These are phyloP conservation scores for Trametes maxima DNA, from an alignment of 768 basidiomycete genomes.

Conservation along the genomic window DNA sequence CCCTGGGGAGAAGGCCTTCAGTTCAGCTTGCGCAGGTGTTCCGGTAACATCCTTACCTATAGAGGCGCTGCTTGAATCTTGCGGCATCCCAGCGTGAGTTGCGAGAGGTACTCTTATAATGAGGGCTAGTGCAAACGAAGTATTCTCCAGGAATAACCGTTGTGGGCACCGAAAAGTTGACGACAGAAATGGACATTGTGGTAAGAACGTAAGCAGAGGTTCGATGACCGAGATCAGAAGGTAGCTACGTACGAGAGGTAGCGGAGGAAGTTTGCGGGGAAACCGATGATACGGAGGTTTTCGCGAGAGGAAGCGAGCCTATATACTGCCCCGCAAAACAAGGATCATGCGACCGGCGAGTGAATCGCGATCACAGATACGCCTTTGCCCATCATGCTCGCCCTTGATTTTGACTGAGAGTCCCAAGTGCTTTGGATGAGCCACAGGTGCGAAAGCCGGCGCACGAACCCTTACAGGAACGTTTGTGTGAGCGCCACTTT, in stretches of 20 bases:
- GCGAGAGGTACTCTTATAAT: background rate
- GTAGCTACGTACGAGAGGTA: background rate
- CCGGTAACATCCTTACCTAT: too few species aligned
- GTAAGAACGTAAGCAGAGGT: background rate
- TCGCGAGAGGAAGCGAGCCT: background rate
- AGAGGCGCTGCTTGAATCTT: background rate
- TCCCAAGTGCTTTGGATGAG: too few species aligned
- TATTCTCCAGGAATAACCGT: conserved; percentile 14
- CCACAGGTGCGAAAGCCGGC: too few species aligned
- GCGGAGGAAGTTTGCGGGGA: background rate
- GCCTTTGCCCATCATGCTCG: too few species aligned
- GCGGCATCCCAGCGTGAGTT: conserved; percentile 1
- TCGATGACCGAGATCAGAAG: background rate
- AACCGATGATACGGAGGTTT: background rate
- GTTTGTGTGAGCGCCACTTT: too few species aligned
- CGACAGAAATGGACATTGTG: background rate
- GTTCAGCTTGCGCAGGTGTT: too few species aligned
- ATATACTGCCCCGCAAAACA: background rate
- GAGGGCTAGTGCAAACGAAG: background rate
- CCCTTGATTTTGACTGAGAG: too few species aligned
- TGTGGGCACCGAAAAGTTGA: background rate
- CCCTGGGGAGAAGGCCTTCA: too few species aligned
- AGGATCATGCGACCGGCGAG: too few species aligned
- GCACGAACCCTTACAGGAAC: too few species aligned
- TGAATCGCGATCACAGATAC: too few species aligned